Conservation (phyloP, 2,329 filamentous ascomycete species). For the Microcyclospora tardicrescens region DNA sequence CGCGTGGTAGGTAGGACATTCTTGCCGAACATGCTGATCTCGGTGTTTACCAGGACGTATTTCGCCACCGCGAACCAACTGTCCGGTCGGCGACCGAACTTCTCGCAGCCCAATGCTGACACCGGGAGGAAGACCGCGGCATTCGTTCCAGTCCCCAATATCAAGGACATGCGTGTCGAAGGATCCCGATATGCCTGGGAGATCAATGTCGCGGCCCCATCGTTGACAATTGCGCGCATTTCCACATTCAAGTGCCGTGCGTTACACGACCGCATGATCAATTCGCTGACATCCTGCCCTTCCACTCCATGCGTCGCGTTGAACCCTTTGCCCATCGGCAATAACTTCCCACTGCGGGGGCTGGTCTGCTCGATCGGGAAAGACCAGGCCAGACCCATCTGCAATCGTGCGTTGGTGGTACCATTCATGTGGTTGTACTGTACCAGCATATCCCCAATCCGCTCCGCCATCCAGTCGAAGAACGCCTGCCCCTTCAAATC, state of each 20-base stretch:
- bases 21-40: conserved; percentile 54
- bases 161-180: conserved; percentile 49
- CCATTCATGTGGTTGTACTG: conserved; percentile 27
- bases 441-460: conserved; percentile 42
- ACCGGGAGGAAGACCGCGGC: conserved; percentile 50
- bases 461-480: conserved; percentile 54
- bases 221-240: conserved; percentile 51
- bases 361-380: conserved; percentile 55
- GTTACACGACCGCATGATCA: conserved; percentile 47
- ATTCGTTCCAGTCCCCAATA: conserved; percentile 53
- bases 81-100: conserved; percentile 43
- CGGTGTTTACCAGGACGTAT: conserved; percentile 52
- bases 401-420: conserved; percentile 27
- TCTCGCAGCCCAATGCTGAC: conserved; percentile 38
- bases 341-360: conserved; percentile 41
- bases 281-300: conserved; percentile 45
- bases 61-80: conserved; percentile 45
- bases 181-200: conserved; percentile 49
- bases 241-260: conserved; percentile 42
- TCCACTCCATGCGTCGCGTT: conserved; percentile 45
- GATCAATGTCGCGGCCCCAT: conserved; percentile 48
- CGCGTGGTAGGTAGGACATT: conserved; percentile 44
- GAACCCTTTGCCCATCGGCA: conserved; percentile 55
- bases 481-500: conserved; percentile 43
- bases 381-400: conserved; percentile 53